Conservation (phyloP, 345 rosid species). For the Bretschneidera sinensis region DNA sequence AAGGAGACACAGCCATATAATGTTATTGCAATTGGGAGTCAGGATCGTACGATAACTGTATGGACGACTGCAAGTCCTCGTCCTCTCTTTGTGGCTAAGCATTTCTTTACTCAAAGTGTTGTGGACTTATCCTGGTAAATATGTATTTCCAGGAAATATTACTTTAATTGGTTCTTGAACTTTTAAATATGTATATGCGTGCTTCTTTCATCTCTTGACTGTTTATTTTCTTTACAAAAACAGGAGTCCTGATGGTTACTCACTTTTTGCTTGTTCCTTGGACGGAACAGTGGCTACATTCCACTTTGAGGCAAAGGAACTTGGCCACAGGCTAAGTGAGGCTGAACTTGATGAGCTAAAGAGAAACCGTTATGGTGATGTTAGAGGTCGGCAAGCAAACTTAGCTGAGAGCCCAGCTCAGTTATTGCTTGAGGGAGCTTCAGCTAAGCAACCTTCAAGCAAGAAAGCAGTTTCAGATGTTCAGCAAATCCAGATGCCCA, state of each 20-base stretch:
- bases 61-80: slow-evolving; percentile 99
- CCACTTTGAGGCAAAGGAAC: slow-evolving; percentile 80
- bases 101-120: slow-evolving; percentile 96
- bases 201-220: slow-evolving; percentile 11
- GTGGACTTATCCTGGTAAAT: slow-evolving; percentile 96
- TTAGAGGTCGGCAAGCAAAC: slow-evolving; percentile 85
- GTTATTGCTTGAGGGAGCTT: slow-evolving; percentile 88
- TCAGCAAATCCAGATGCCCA: slow-evolving; percentile 46
- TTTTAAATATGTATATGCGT: neutral
- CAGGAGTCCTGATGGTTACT: slow-evolving; percentile 99
- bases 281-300: slow-evolving; percentile 93
- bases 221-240: slow-evolving; percentile 5
- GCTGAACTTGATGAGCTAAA: slow-evolving; percentile 84
- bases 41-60: slow-evolving; percentile 97
- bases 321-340: slow-evolving; percentile 72
- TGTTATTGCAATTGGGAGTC: slow-evolving; percentile 98
- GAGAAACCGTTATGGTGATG: slow-evolving; percentile 93
- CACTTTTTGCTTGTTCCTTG: slow-evolving; percentile 95
- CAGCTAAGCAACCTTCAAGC: slow-evolving; percentile 59
- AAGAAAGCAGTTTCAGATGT: slow-evolving; percentile 59
- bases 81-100: slow-evolving; percentile 97
- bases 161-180: neutral
- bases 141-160: slow-evolving; percentile 1
- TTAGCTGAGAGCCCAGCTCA: slow-evolving; percentile 93
- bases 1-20: slow-evolving; percentile 86